phyloP scores from a whole-genome alignment of 2,329 filamentous ascomycete species.

The Blastomyces emzantsi region DNA sequence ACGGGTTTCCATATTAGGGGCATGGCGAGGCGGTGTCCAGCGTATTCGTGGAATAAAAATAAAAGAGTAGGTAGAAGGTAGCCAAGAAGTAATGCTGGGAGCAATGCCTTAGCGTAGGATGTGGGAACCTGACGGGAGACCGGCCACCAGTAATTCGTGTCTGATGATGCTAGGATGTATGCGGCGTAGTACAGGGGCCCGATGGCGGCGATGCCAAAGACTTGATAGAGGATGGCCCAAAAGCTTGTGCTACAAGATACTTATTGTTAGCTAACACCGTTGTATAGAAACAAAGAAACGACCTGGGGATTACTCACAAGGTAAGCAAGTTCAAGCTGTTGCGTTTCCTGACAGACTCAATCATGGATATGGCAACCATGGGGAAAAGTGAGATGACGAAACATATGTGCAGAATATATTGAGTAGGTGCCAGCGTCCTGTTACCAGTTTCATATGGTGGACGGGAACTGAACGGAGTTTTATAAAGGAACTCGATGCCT shows the following conservation, averaged over 20 bases:
- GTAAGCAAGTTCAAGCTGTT: neutral
- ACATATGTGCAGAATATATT: neutral
- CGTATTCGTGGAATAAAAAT: neutral
- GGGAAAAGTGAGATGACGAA: neutral
- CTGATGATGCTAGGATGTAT: neutral
- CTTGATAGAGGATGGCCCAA: neutral
- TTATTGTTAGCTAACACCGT: neutral
- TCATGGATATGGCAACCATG: neutral
- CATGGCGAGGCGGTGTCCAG: neutral
- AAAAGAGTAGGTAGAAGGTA: neutral
- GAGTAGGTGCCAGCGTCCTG: neutral
- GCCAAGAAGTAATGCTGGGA: neutral
- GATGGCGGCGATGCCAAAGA: neutral
- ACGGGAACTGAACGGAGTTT: neutral
- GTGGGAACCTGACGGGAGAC: neutral
- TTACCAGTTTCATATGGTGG: neutral
- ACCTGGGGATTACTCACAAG: neutral
- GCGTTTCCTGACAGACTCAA: conserved; percentile 2
- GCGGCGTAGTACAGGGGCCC: neutral
- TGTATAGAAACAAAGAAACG: neutral
- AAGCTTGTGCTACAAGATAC: neutral
- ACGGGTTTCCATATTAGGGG: neutral
- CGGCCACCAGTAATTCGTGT: neutral
- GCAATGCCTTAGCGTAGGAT: neutral
- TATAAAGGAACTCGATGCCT: neutral